Evolutionary conservation across 345 rosid species (phyloP), one percentile per base, ranked within the genome.

Genomic region (Bruguiera parviflora): DNA sequence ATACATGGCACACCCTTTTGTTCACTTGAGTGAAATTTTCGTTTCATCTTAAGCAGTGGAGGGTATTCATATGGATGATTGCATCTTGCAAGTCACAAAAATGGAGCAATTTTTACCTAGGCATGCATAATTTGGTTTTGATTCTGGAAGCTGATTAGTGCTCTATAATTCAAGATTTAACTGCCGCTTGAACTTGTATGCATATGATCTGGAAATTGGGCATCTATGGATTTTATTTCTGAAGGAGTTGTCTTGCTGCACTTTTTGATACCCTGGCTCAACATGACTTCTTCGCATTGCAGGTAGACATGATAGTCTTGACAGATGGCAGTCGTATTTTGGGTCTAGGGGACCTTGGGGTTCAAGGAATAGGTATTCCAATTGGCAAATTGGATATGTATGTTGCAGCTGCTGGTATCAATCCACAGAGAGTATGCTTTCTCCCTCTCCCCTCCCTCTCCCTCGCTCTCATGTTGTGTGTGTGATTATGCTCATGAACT

Each of bases 251-350:
- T 33, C 19, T 29, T 63, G 21, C 27, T 60, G 57, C 22, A 31
- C 47, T 61, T 56, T 60, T 5, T 65, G 63, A 68, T 60, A 39
- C 61, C 35, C 5, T 53, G 5, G 24, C 35, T 63, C 64, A 58
- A 21, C 43, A 64, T 55, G 62, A 63, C 46, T 56, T 58, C 59
- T 63, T 43, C 32, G 55, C 73, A 31, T 71, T 64, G 63, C 87
- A 95, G 89, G 99, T 95, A n/a, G 99, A 95, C 81, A 95, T 95
- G 99, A 91, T 95, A 78, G 97, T 95, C 31, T 74, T 92, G 55
- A 95, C 99, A 20, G 97, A 95, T 72, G 99, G 99, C 31, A 92
- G 99, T 49, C 96, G 98, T 64, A 88, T 95, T 75, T 96, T 95
- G 70, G 98, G 99, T 79, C 88, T 95, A 66, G 99, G 99, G 56